Base-by-base conservation (phyloP, 176 grass and related monocot genomes). In the Juncus inflexus region DNA sequence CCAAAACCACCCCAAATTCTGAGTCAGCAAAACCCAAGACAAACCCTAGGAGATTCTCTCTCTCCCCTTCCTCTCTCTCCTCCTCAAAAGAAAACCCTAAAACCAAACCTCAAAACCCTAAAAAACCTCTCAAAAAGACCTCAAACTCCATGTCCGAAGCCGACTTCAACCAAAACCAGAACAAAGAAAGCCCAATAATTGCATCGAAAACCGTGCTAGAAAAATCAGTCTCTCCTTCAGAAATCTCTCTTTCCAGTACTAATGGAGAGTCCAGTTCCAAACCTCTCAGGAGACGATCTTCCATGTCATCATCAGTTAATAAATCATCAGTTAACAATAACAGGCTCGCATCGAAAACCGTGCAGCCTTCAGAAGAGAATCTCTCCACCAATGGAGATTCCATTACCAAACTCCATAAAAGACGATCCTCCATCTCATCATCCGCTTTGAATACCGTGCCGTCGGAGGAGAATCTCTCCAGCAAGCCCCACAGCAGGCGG, bases 91-190 rank as follows among this genome's bases (percentile, higher is more conserved):
- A 89, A 55, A 78, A 74, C 65, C 75, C 84, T 55, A 77, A 86
- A 72, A 76, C 82, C 67, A 80, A 91, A 66, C 82, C 89, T 45
- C 84, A 91, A 65, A 91, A 88, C 70, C 84, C 87, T 42, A 97
- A 97, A 75, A 78, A 72, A 11, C 83, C 80, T 56, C 77, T 91
- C 50, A 83, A 83, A 65, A 97, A 89, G 77, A 77, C 86, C 60
- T 81, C 82, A 64, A 89, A 41, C 60, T 72, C 84, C 45, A 77
- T 64, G 39, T 66, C 69, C 58, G 81, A 76, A 35, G 62, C 39
- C 3, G 67, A 59, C 55, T 50, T 37, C 19, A 56, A 64, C 41
- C n/a, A 55, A 58, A 43, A 53, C 19, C 16, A 49, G 15, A 19
- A 42, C 35, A 65, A 65, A 64, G 36, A 65, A 55, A 55, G 47